phyloP scores from a whole-genome alignment of 305 asterid species.

The Fraxinus ornus region DNA sequence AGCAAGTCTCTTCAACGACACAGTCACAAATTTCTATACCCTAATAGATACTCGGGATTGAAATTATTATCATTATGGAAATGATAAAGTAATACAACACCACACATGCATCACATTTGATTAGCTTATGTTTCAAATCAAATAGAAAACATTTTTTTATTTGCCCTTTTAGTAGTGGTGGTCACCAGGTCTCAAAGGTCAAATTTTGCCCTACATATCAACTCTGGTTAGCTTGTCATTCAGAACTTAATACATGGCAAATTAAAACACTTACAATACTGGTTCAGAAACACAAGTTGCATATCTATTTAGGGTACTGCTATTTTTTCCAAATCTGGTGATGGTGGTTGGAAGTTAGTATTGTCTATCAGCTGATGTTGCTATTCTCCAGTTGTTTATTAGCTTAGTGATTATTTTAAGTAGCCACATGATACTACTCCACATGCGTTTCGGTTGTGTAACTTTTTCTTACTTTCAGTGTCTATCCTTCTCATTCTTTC shows the following conservation, averaged over 20 bases:
- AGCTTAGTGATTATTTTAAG: not conserved
- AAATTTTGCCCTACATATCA: not conserved
- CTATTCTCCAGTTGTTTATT: not conserved
- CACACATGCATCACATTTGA: not conserved
- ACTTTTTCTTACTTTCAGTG: conserved; percentile 12
- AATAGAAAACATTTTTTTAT: not conserved
- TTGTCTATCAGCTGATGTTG: not conserved
- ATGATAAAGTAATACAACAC: conserved; percentile 2
- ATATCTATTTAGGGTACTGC: not conserved
- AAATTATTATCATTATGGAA: not conserved
- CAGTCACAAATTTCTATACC: not conserved
- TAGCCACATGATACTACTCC: not conserved
- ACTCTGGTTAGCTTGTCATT: not conserved
- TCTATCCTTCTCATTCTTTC: not conserved
- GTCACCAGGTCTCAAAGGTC: not conserved
- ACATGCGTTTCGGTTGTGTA: not conserved
- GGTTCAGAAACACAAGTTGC: not conserved
- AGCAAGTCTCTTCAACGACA: not conserved
- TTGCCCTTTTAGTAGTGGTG: not conserved
- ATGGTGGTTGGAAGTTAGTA: not conserved
- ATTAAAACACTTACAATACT: not conserved
- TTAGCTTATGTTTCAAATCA: not conserved
- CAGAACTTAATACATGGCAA: not conserved
- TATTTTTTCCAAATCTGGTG: not conserved
- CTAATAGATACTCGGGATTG: not conserved